phyloP scores from a whole-genome alignment of 768 basidiomycete species.

The Lepiota subincarnata region DNA sequence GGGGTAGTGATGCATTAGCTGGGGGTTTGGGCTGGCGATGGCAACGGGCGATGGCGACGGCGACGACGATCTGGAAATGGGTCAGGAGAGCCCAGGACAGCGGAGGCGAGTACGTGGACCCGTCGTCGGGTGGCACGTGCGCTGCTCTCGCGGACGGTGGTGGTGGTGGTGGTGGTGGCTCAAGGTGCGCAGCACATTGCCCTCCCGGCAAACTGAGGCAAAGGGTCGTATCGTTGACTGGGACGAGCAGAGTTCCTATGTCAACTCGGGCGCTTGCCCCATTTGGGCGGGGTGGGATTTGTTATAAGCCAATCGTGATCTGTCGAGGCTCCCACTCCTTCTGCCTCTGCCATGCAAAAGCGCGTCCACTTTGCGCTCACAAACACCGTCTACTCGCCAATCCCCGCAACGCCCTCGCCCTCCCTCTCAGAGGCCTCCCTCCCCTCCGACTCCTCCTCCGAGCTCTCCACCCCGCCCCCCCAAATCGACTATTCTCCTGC shows the following conservation, averaged over 20 bases:
- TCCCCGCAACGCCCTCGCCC: constrained; percentile 33
- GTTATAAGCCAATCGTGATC: background rate
- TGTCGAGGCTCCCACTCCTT: constrained; percentile 15
- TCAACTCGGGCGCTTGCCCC: constrained; percentile 2
- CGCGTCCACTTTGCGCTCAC: constrained; percentile 40
- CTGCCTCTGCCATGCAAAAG: constrained; percentile 27
- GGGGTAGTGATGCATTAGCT: background rate
- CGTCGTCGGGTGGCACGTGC: background rate
- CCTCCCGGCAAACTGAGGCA: background rate
- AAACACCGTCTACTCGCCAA: constrained; percentile 33
- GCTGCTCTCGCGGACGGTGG: background rate
- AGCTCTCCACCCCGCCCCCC: constrained; percentile 34
- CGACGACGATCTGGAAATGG: background rate
- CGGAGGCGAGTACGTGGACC: too few relatives aligned
- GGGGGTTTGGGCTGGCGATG: background rate
- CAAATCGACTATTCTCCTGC: constrained; percentile 20
- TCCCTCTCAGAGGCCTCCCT: constrained; percentile 32
- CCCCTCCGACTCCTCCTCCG: constrained; percentile 32
- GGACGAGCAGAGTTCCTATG: background rate
- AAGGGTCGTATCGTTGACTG: too few relatives aligned
- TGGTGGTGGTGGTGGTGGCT: too few relatives aligned
- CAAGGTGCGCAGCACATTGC: background rate
- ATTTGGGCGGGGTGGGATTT: background rate
- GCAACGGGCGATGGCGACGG: background rate
- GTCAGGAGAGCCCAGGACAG: too few relatives aligned